A percentile compares a stretch with the other conserved stretches of the same genome.
These are phyloP conservation scores for Kwoniella sp. DNA, from an alignment of 768 basidiomycete genomes.

Conservation along the genomic window DNA sequence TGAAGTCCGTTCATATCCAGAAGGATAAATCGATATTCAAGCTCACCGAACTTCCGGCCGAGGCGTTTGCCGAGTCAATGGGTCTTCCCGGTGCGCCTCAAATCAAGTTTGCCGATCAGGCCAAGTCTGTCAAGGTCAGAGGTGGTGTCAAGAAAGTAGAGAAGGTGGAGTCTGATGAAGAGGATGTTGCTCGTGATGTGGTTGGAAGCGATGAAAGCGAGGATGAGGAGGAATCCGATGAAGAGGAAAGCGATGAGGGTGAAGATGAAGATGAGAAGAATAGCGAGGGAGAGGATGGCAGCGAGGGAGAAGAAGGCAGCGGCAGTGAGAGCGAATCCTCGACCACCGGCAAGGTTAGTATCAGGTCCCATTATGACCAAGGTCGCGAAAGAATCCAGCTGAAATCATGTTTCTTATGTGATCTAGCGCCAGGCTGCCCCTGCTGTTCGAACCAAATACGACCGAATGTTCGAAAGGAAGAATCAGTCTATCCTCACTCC, in stretches of 20 bases:
- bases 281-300: slow-evolving; percentile 8
- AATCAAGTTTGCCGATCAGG: slow-evolving; percentile 75
- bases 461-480: slow-evolving; percentile 95
- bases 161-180: slow-evolving; percentile 27
- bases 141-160: slow-evolving; percentile 45
- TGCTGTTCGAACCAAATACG: slow-evolving; percentile 81
- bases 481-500: slow-evolving; percentile 89
- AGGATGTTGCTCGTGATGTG: slow-evolving; percentile 13
- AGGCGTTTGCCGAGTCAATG: slow-evolving; percentile 82
- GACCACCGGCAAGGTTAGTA: slow-evolving; percentile 14
- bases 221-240: slow-evolving; percentile 33
- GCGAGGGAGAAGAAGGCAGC: slow-evolving; percentile 14
- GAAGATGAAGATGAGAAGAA: slow-evolving; percentile 25
- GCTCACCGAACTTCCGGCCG: slow-evolving; percentile 74
- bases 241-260: slow-evolving; percentile 23
- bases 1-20: slow-evolving; percentile 87
- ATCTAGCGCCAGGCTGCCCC: slow-evolving; percentile 15
- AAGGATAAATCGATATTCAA: slow-evolving; percentile 94
- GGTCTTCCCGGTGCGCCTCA: slow-evolving; percentile 93
- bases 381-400: too few species aligned
- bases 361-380: too few species aligned
- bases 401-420: not conserved
- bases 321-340: slow-evolving; percentile 15
- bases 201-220: slow-evolving; percentile 35
- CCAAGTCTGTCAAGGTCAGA: slow-evolving; percentile 74